Conservation (phyloP, 768 basidiomycete species). For the Hemileccinum rubropunctum region DNA sequence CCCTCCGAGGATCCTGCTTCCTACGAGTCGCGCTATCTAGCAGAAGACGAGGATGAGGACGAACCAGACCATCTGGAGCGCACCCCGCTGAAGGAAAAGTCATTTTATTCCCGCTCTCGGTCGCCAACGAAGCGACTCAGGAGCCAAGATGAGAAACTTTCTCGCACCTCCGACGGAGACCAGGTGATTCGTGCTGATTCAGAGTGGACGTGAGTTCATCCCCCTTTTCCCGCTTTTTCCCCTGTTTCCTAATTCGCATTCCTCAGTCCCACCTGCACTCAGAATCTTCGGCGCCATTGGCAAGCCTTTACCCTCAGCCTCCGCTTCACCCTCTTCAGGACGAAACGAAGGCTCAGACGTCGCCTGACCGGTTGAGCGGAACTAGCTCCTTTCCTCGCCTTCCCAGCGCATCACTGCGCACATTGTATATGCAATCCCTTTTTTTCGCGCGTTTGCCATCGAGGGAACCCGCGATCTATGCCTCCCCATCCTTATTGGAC, state of each 20-base stretch:
- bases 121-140: slow-evolving; percentile 19
- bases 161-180: not conserved
- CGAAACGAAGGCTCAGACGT: slow-evolving; percentile 37
- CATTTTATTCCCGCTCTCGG: slow-evolving; percentile 11
- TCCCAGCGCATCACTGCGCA: slow-evolving; percentile 12
- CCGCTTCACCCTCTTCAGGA: slow-evolving; percentile 57
- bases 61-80: slow-evolving; percentile 11
- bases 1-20: slow-evolving; percentile 31
- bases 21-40: slow-evolving; percentile 26
- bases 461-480: slow-evolving; percentile 24
- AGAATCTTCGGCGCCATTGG: slow-evolving; percentile 57
- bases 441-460: slow-evolving; percentile 22
- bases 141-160: slow-evolving; percentile 20
- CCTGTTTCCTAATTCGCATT: not conserved
- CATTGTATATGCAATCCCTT: slow-evolving; percentile 23
- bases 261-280: slow-evolving; percentile 54
- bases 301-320: slow-evolving; percentile 55
- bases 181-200: slow-evolving; percentile 19
- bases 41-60: slow-evolving; percentile 28
- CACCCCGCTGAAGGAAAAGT: slow-evolving; percentile 29
- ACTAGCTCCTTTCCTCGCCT: slow-evolving; percentile 5
- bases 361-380: slow-evolving; percentile 24
- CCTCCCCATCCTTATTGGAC: slow-evolving; percentile 16
- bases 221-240: not conserved
- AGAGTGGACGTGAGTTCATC: slow-evolving; percentile 33